Base-by-base conservation (phyloP, 2,329 filamentous ascomycete genomes). In the Cladophialophora carrionii region DNA sequence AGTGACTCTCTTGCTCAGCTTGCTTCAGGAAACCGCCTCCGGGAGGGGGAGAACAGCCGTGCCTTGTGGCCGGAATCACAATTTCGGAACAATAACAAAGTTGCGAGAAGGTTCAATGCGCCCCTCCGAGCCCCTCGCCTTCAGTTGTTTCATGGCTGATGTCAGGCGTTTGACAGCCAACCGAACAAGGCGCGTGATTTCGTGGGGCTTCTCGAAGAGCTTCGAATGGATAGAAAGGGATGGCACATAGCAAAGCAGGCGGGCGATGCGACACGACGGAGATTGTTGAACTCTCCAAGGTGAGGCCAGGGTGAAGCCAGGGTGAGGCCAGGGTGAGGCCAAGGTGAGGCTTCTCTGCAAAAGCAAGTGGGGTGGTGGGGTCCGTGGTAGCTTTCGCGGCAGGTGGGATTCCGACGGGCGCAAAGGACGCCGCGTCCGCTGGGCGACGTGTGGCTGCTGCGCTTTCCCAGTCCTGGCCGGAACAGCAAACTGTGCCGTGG, bases 361-460 rank as follows among this genome's bases (percentile, higher is more conserved):
- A 52, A 57, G 49, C 52, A 57, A 62, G 64, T 64, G 66, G 61
- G 59, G 54, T 43, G 20, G 55, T 64, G 53, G 48, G 53, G 64
- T 52, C 57, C 10, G 20, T 24, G 17, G 41, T 65, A 60, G 67
- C 59, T 60, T 57, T 29, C 34, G 26, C 67, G 67, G 67, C 52
- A 66, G 65, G 67, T 67, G 67, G 67, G 62, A 68, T 67, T 34
- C 67, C 67, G 67, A 29, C 67, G 64, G 67, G 34, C 55, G 55
- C 41, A 57, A 66, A 51, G 56, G 64, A 62, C 34, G 59, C 58
- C 63, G 64, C 59, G 64, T 46, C 67, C 64, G 55, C 52, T 57
- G 64, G 57, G 65, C 61, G 37, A 12, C 20, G 4, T 57, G 56
- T 48, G 46, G 46, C 57, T 59, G 20, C 26, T 12, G 56, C 22